Evolutionary conservation across 2,329 filamentous ascomycete species (phyloP).

Genomic region (Helotiales sp.): DNA sequence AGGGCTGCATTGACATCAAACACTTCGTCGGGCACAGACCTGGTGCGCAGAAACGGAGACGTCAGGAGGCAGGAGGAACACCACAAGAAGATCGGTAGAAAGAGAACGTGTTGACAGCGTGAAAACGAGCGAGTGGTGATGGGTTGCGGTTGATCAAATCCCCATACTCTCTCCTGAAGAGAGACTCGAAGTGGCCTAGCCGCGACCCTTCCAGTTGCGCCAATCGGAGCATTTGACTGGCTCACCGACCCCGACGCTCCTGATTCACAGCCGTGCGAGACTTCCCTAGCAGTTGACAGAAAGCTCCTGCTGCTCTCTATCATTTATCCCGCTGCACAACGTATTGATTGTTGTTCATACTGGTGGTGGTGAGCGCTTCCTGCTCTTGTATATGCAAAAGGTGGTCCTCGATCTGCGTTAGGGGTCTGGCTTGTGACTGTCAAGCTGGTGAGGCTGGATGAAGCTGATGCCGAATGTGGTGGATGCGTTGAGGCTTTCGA

Average conservation of each 20-base stretch:
- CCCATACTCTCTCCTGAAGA: not conserved
- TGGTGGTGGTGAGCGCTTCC: not conserved
- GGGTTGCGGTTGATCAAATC: not conserved
- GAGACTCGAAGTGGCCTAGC: not conserved
- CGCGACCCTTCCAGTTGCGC: not conserved
- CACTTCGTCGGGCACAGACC: constrained; percentile 13
- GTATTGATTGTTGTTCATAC: not conserved
- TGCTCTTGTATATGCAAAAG: not conserved
- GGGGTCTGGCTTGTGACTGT: not conserved
- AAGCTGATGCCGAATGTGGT: constrained; percentile 12
- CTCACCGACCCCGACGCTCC: not conserved
- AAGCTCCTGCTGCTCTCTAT: too few relatives aligned
- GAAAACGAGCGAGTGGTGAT: not conserved
- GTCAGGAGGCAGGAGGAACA: not conserved
- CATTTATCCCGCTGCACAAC: not conserved
- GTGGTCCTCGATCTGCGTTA: not conserved
- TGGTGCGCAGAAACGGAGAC: constrained; percentile 1
- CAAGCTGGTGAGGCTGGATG: not conserved
- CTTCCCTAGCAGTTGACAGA: too few relatives aligned
- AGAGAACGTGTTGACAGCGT: not conserved
- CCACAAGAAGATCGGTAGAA: not conserved
- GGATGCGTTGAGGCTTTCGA: not conserved
- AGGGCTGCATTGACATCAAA: constrained; percentile 22
- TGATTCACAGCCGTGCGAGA: not conserved
- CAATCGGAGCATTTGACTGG: not conserved